Conservation (phyloP, 2,329 filamentous ascomycete species). For the Trichoderma sp. region DNA sequence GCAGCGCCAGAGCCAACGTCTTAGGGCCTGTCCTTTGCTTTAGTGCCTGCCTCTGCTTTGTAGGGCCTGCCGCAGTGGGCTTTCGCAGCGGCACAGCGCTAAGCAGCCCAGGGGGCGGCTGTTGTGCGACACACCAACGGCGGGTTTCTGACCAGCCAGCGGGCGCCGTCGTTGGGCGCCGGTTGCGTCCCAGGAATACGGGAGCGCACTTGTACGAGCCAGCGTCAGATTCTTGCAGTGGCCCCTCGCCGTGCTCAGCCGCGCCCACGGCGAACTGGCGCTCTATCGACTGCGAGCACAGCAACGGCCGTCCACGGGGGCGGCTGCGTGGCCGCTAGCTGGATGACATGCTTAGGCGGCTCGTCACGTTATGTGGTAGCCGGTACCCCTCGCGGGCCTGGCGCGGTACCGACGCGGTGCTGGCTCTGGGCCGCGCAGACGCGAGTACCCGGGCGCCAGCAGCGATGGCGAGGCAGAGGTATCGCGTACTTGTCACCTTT, state of each 20-base stretch:
- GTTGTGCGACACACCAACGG: constrained; percentile 28
- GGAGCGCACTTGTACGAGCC: constrained; percentile 4
- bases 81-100: background rate
- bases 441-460: background rate
- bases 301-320: constrained; percentile 11
- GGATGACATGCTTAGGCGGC: constrained; percentile 25
- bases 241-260: constrained; percentile 12
- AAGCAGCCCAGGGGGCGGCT: constrained; percentile 8
- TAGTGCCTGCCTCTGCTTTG: background rate
- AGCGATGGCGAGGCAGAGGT: background rate
- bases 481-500: background rate
- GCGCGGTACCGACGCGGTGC: background rate
- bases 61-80: background rate
- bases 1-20: background rate
- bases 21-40: background rate
- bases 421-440: background rate
- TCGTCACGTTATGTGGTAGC: constrained; percentile 23
- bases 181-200: constrained; percentile 22
- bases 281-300: background rate
- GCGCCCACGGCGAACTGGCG: constrained; percentile 9
- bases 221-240: background rate
- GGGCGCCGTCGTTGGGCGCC: constrained; percentile 17
- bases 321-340: constrained; percentile 1
- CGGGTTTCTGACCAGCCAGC: constrained; percentile 13
- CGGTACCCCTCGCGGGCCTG: background rate